Evolutionary conservation across 345 rosid species (phyloP), one percentile per base, ranked within the genome.

Genomic region (Kernera saxatilis): DNA sequence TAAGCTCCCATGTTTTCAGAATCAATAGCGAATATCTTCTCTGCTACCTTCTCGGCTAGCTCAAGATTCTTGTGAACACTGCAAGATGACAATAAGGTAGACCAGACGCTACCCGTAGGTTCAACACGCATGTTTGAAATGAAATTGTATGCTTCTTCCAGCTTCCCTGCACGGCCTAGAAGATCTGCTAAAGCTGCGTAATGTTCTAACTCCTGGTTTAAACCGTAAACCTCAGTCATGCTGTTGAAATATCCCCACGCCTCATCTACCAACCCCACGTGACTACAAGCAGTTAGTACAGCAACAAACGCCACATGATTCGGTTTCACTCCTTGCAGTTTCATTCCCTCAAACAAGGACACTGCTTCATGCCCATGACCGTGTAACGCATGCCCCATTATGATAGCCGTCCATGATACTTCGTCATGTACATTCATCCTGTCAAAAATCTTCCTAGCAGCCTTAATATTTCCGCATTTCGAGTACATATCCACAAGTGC

Each of bases 401-500:
- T 88, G 2, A 92, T 85, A 45, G 98, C 86, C 1, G 96, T 92
- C 98, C 98, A 90, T 30, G 95, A 87, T 29, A 90, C 96, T 79
- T 82, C 79, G 43, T 92, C 96, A 30, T 80, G 90, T n/a, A 35
- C 72, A 57, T 80, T 77, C 85, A 92, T 88, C 44, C 75, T 69
- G 25, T 81, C 83, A 69, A 90, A 92, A 77, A 90, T 74, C 78
- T 73, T 72, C 71, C 81, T 84, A 11, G 90, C 95, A 33, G 79
- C 53, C 67, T 69, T 81, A 44, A 92, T 83, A 71, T 84, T 84
- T 40, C 98, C 98, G 25, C 98, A 90, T 76, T 88, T 92, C 27
- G 96, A 88, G 58, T 92, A 90, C 93, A 92, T 86, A 77, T 90
- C 95, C n/a, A 90, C 85, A 19, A 92, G 88, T 5, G 98, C 84